phyloP scores from a whole-genome alignment of 139 green algal species.

The Coelastrella sp. region DNA sequence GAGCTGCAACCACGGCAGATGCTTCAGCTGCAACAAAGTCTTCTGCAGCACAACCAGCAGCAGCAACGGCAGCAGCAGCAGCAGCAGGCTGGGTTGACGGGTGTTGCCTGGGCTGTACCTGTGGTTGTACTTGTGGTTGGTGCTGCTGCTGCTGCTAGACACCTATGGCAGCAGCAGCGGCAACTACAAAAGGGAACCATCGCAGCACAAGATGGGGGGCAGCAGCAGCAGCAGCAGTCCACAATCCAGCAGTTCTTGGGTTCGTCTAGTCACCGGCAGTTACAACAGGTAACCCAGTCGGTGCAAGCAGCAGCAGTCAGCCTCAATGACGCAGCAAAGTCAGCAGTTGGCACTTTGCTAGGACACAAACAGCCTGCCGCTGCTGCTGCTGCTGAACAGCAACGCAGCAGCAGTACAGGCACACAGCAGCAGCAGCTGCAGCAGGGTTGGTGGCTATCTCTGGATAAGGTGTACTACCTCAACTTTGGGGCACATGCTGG shows the following conservation, averaged over 20 bases:
- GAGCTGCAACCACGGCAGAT: slow-evolving; percentile 18
- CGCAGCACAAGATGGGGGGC: not conserved
- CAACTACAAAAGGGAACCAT: slow-evolving; percentile 10
- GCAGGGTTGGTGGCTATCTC: slow-evolving; percentile 27
- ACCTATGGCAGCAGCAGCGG: slow-evolving; percentile 38
- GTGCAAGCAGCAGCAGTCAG: not conserved
- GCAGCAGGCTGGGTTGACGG: not conserved
- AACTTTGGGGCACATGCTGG: slow-evolving; percentile 27
- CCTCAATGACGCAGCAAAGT: not conserved
- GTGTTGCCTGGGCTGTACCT: not conserved
- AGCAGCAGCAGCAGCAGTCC: slow-evolving; percentile 3
- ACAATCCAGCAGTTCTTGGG: not conserved
- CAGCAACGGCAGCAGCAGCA: slow-evolving; percentile 28
- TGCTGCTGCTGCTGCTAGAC: slow-evolving; percentile 1
- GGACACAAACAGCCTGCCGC: not conserved
- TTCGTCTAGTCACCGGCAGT: not conserved
- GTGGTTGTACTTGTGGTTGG: not conserved
- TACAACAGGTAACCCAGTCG: not conserved
- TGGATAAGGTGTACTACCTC: slow-evolving; percentile 36
- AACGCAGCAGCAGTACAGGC: not conserved
- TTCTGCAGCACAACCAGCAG: not conserved
- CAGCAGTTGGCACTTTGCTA: not conserved
- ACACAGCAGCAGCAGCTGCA: slow-evolving; percentile 31
- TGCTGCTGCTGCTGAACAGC: not conserved
- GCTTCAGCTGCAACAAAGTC: not conserved